Conservation (phyloP, 306 rosid species). For the Pyrus bretschneideri region DNA sequence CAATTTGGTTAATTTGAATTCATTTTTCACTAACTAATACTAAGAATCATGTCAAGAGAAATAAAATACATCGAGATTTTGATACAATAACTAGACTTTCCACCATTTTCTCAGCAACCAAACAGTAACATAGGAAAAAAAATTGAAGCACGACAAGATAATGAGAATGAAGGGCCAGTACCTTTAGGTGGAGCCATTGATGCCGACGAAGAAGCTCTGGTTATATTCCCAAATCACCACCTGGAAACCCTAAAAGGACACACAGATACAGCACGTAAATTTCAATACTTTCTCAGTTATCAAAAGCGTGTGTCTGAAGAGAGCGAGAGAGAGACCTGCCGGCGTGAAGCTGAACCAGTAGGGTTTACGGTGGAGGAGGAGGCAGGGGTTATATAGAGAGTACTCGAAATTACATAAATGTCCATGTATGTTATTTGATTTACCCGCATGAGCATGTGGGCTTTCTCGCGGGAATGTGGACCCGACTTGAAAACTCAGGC, state of each 20-base stretch:
- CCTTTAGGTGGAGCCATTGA: conserved; percentile 68
- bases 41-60: neutral
- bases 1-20: neutral
- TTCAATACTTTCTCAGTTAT: neutral
- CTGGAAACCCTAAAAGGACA: conserved; percentile 9
- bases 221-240: neutral
- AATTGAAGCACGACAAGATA: neutral
- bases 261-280: neutral
- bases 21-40: neutral
- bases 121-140: neutral
- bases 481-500: neutral
- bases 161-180: neutral
- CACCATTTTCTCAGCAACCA: neutral
- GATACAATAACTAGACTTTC: neutral
- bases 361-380: conserved; percentile 8
- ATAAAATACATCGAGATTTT: neutral
- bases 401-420: neutral
- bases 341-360: conserved; percentile 14
- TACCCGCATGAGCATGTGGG: neutral
- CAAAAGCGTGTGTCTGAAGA: neutral
- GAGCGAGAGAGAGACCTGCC: conserved; percentile 6
- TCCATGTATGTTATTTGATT: neutral
- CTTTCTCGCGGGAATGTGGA: neutral
- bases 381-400: neutral
- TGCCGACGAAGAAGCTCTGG: conserved; percentile 11